These are phyloP conservation scores for Penicillium lagena DNA, from an alignment of 495 filamentous ascomycete genomes.

Conservation along the genomic window DNA sequence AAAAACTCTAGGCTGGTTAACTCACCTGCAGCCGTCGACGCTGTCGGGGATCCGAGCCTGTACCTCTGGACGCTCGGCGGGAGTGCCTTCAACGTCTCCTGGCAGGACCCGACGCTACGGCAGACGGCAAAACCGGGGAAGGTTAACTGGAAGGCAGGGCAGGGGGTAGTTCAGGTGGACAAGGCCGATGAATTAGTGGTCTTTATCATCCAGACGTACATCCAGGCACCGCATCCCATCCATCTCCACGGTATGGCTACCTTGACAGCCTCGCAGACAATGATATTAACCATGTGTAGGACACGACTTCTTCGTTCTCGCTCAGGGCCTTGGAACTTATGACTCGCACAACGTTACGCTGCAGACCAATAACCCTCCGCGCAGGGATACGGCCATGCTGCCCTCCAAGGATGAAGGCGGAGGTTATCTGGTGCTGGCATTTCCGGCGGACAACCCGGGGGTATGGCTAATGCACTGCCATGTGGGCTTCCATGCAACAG, in stretches of 20 bases:
- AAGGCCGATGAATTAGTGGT: too few species aligned
- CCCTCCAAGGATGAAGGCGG: conserved; percentile 29
- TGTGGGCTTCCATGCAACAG: conserved; percentile 39
- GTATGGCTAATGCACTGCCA: conserved; percentile 41
- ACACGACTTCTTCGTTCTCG: conserved; percentile 54
- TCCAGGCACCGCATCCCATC: too few species aligned
- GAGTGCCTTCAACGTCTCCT: too few species aligned
- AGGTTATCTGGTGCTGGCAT: conserved; percentile 47
- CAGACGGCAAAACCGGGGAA: conserved; percentile 3
- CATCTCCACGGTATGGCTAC: too few species aligned
- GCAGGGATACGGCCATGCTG: conserved; percentile 44
- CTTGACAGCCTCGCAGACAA: too few species aligned
- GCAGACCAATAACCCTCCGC: conserved; percentile 1
- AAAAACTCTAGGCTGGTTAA: too few species aligned
- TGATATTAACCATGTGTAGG: conserved; percentile 59
- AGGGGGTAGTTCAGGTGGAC: not conserved
- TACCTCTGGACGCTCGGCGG: not conserved
- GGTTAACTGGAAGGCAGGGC: conserved; percentile 21
- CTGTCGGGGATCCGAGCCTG: conserved; percentile 1
- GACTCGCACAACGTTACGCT: too few species aligned
- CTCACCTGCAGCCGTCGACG: too few species aligned
- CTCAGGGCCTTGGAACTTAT: conserved; percentile 41
- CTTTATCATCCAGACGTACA: too few species aligned
- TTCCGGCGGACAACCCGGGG: conserved; percentile 54
- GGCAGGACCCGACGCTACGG: too few species aligned